These are phyloP conservation scores for Rhizophagus prolifer DNA, from an alignment of 192 early-diverging fungal genomes.

Conservation along the genomic window DNA sequence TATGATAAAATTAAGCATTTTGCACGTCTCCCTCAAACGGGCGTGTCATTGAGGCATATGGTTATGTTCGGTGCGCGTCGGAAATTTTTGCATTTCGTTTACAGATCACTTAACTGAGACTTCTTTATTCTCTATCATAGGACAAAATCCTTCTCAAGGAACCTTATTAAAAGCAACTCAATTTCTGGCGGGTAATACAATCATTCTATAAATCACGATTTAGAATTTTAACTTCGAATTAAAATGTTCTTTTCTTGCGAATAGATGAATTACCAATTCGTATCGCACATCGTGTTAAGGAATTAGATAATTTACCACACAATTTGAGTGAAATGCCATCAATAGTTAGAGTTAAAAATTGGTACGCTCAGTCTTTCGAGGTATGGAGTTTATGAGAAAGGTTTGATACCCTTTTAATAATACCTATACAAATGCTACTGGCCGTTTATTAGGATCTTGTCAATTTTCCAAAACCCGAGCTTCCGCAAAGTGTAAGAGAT, in stretches of 20 bases:
- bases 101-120: not conserved
- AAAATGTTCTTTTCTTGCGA: not conserved
- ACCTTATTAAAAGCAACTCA: conserved; percentile 74
- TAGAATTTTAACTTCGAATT: not conserved
- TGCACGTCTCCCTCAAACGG: conserved; percentile 86
- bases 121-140: conserved; percentile 33
- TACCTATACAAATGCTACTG: not conserved
- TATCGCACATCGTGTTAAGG: conserved; percentile 90
- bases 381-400: conserved; percentile 30
- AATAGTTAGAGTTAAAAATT: conserved; percentile 86
- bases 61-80: conserved; percentile 79
- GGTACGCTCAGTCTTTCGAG: conserved; percentile 93
- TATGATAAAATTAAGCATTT: conserved; percentile 75
- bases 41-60: conserved; percentile 92
- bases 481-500: conserved; percentile 38
- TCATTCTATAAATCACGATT: not conserved
- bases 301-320: conserved; percentile 88
- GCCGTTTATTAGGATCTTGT: conserved; percentile 47
- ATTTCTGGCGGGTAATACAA: conserved; percentile 59
- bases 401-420: not conserved
- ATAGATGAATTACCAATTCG: conserved; percentile 89
- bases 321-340: conserved; percentile 87
- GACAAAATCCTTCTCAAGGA: conserved; percentile 71
- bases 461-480: conserved; percentile 53
- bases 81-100: not conserved